Evolutionary conservation across 805 yeast genomes (phyloP).

Genomic region (Saccharomycopsis malanga): DNA sequence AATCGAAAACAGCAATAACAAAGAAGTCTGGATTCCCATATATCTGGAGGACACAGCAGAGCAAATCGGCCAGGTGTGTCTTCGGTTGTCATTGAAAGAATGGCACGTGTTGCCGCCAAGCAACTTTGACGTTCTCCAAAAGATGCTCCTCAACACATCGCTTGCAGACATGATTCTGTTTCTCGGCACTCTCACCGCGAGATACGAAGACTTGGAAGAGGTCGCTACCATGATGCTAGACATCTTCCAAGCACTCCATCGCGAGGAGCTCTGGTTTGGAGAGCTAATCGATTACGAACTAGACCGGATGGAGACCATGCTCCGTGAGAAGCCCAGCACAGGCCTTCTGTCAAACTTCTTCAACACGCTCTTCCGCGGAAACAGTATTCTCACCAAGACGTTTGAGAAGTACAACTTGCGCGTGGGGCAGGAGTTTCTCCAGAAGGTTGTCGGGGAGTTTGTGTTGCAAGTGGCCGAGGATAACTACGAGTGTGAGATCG

Average conservation of each 20-base stretch:
- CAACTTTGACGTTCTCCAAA: slow-evolving; percentile 56
- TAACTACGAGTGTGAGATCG: slow-evolving; percentile 65
- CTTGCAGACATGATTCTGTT: slow-evolving; percentile 46
- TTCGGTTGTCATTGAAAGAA: slow-evolving; percentile 44
- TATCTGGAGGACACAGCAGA: slow-evolving; percentile 25
- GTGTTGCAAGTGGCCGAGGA: slow-evolving; percentile 47
- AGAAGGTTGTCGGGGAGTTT: slow-evolving; percentile 64
- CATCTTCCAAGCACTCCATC: slow-evolving; percentile 62
- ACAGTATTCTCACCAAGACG: slow-evolving; percentile 74
- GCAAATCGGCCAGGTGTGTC: slow-evolving; percentile 51
- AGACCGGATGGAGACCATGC: slow-evolving; percentile 25
- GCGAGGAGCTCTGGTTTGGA: slow-evolving; percentile 67
- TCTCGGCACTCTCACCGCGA: slow-evolving; percentile 30
- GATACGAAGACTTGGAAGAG: slow-evolving; percentile 42
- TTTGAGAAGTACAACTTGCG: slow-evolving; percentile 70
- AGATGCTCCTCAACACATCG: slow-evolving; percentile 47
- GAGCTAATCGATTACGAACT: slow-evolving; percentile 65
- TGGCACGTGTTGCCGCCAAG: slow-evolving; percentile 53
- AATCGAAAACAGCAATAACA: slow-evolving; percentile 22
- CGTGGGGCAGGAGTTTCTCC: slow-evolving; percentile 73
- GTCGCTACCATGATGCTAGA: slow-evolving; percentile 58
- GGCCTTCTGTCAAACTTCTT: slow-evolving; percentile 34
- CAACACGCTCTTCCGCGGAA: slow-evolving; percentile 74
- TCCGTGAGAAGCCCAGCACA: background rate
- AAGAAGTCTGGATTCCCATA: slow-evolving; percentile 37